These are phyloP conservation scores for Geotrichum restrictum DNA, from an alignment of 1,139 yeast species.

Conservation along the genomic window DNA sequence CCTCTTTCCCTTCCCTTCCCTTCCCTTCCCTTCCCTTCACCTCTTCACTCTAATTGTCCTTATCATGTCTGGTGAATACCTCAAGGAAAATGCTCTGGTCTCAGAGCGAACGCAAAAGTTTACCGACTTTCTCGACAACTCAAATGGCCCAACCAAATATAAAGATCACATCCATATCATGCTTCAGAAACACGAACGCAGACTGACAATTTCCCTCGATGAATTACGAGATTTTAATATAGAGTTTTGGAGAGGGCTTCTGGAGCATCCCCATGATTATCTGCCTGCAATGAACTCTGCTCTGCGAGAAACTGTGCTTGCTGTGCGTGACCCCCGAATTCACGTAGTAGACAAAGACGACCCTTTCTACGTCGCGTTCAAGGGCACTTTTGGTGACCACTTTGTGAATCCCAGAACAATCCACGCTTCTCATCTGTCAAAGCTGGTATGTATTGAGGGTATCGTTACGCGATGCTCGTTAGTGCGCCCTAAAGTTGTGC, in stretches of 20 bases:
- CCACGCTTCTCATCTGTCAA: constrained; percentile 69
- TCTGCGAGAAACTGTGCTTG: constrained; percentile 66
- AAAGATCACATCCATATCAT: constrained; percentile 65
- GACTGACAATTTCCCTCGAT: constrained; percentile 76
- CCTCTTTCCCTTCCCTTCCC: constrained; percentile 1
- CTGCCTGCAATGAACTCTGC: constrained; percentile 91
- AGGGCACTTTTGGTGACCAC: constrained; percentile 89
- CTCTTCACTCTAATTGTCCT: not conserved
- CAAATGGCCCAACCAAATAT: constrained; percentile 51
- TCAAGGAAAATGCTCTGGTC: constrained; percentile 16
- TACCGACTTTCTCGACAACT: constrained; percentile 76
- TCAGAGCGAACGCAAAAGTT: constrained; percentile 78
- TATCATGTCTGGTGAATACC: constrained; percentile 15
- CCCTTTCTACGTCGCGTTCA: constrained; percentile 72
- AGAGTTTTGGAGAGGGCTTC: constrained; percentile 71
- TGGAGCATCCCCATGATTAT: constrained; percentile 75
- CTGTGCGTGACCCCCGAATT: constrained; percentile 40
- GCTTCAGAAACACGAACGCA: constrained; percentile 60
- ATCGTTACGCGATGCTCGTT: constrained; percentile 91
- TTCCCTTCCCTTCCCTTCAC: not conserved
- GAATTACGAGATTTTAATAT: constrained; percentile 82
- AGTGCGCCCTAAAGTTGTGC: constrained; percentile 84
- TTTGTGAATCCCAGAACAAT: constrained; percentile 85
- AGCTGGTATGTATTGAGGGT: constrained; percentile 87
- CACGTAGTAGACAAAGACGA: constrained; percentile 56